Conservation (phyloP, 805 yeast genomes). For the Kodamaea leandrae region DNA sequence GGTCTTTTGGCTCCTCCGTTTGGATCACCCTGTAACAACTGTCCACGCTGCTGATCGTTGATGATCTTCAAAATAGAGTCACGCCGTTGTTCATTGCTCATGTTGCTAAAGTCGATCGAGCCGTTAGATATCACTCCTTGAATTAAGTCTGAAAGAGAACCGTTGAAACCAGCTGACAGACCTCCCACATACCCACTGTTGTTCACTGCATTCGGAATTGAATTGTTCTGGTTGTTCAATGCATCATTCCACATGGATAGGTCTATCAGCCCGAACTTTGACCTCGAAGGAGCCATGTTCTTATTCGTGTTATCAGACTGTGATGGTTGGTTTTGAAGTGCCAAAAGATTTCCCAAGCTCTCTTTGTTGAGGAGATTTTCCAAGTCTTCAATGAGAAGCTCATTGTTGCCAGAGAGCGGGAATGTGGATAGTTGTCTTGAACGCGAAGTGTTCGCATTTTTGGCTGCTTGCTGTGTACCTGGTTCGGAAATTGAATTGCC, state of each 20-base stretch:
- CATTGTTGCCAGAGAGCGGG: slow-evolving; percentile 17
- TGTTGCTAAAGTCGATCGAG: slow-evolving; percentile 36
- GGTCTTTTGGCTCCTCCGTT: slow-evolving; percentile 7
- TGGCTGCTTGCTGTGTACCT: slow-evolving; percentile 1
- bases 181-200: slow-evolving; percentile 19
- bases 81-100: slow-evolving; percentile 40
- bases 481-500: slow-evolving; percentile 33
- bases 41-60: slow-evolving; percentile 29
- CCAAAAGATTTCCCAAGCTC: slow-evolving; percentile 28
- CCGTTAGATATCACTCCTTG: slow-evolving; percentile 35
- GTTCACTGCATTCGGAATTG: slow-evolving; percentile 13
- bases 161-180: slow-evolving; percentile 30
- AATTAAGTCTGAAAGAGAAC: slow-evolving; percentile 32
- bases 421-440: slow-evolving; percentile 21
- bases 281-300: slow-evolving; percentile 16
- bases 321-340: slow-evolving; percentile 11
- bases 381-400: slow-evolving; percentile 28
- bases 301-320: slow-evolving; percentile 8
- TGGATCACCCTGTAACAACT: slow-evolving; percentile 12
- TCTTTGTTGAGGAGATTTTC: slow-evolving; percentile 35
- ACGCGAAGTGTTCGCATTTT: neutral
- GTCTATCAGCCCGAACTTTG: slow-evolving; percentile 30
- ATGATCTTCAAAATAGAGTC: slow-evolving; percentile 38
- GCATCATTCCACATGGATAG: slow-evolving; percentile 18
- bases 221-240: slow-evolving; percentile 10